phyloP scores from a whole-genome alignment of 2,329 filamentous ascomycete genomes.

The Colletotrichum paranaense region DNA sequence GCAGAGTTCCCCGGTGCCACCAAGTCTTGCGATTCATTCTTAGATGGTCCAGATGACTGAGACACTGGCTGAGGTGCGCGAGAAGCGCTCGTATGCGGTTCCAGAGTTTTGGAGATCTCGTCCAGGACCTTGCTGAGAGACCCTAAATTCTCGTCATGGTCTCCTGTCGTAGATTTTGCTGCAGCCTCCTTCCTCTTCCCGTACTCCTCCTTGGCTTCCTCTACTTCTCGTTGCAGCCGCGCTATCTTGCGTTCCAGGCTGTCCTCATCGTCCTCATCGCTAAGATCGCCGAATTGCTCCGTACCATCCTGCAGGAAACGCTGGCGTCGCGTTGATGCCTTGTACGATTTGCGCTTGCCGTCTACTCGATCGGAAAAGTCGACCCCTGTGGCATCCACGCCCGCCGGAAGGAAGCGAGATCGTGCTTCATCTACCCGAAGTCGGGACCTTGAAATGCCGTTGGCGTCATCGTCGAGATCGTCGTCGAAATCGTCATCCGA shows the following conservation, averaged over 20 bases:
- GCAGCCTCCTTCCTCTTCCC: conserved; percentile 63
- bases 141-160: conserved; percentile 67
- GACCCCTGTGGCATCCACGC: conserved; percentile 80
- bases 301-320: conserved; percentile 72
- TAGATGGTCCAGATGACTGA: conserved; percentile 35
- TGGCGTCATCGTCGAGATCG: conserved; percentile 69
- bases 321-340: conserved; percentile 75
- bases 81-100: conserved; percentile 39
- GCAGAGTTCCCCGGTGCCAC: conserved; percentile 18
- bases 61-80: neutral
- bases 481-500: conserved; percentile 74
- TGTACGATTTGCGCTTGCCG: conserved; percentile 86
- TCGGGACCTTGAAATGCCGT: conserved; percentile 79
- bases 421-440: conserved; percentile 84
- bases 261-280: conserved; percentile 78
- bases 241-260: conserved; percentile 82
- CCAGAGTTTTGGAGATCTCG: conserved; percentile 61
- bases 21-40: conserved; percentile 38
- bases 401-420: conserved; percentile 79
- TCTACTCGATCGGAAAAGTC: conserved; percentile 93
- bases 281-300: conserved; percentile 78
- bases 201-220: conserved; percentile 75
- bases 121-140: conserved; percentile 80
- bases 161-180: conserved; percentile 50
- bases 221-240: conserved; percentile 83